phyloP scores from a whole-genome alignment of 2,329 filamentous ascomycete species.

The Diaporthe vaccinii region DNA sequence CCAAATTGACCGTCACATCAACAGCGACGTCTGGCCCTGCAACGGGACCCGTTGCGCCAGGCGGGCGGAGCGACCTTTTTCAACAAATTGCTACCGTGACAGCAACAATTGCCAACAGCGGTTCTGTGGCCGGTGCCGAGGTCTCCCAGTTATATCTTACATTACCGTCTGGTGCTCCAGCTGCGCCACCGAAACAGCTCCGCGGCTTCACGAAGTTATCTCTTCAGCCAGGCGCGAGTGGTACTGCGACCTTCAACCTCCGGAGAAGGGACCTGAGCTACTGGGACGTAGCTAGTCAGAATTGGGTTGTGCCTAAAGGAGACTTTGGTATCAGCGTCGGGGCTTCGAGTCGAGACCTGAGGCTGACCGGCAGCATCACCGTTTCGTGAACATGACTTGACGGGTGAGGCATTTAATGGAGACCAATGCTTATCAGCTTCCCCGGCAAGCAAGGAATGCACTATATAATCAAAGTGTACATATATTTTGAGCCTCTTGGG shows the following conservation, averaged over 20 bases:
- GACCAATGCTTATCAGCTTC: not conserved
- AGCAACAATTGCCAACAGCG: slow-evolving; percentile 75
- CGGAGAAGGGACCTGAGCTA: slow-evolving; percentile 73
- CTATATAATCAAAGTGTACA: not conserved
- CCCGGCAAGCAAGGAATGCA: not conserved
- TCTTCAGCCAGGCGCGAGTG: slow-evolving; percentile 61
- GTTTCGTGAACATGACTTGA: slow-evolving; percentile 6
- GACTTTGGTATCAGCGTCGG: slow-evolving; percentile 59
- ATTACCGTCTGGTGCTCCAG: slow-evolving; percentile 55
- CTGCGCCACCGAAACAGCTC: slow-evolving; percentile 63
- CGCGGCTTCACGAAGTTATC: slow-evolving; percentile 73
- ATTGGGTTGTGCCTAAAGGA: slow-evolving; percentile 69
- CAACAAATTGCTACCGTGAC: slow-evolving; percentile 64
- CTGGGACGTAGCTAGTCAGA: slow-evolving; percentile 71
- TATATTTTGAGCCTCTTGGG: not conserved
- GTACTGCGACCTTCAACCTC: slow-evolving; percentile 65
- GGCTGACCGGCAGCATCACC: slow-evolving; percentile 52
- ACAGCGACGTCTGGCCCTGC: slow-evolving; percentile 56
- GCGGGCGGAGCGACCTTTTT: slow-evolving; percentile 62
- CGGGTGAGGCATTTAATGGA: too few relatives aligned
- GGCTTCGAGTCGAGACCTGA: slow-evolving; percentile 61
- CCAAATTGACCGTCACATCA: slow-evolving; percentile 59
- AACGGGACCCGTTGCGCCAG: slow-evolving; percentile 55
- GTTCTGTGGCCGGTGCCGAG: slow-evolving; percentile 71
- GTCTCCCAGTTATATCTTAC: slow-evolving; percentile 73